A percentile compares a stretch with the other conserved stretches of the same genome.
Evolutionary conservation across 139 green algal genomes (phyloP).

Genomic region (Mychonastes homosphaera): DNA sequence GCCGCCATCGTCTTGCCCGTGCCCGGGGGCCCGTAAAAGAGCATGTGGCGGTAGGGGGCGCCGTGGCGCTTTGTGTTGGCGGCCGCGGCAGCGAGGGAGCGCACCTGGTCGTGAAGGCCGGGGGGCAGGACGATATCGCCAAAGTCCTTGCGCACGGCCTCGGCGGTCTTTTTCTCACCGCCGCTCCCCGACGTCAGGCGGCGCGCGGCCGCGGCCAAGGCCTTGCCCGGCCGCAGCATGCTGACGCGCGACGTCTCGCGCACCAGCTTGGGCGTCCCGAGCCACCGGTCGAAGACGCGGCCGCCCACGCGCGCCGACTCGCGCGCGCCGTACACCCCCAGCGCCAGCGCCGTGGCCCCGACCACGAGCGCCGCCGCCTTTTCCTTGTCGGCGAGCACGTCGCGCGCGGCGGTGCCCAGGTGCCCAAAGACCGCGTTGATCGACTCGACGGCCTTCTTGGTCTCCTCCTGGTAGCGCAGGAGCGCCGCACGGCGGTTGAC

Average conservation of each 20-base stretch:
- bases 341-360: conserved; percentile 61
- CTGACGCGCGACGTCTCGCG: conserved; percentile 51
- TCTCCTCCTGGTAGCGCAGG: conserved; percentile 44
- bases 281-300: conserved; percentile 62
- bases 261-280: conserved; percentile 75
- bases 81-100: conserved; percentile 68
- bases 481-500: conserved; percentile 70
- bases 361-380: conserved; percentile 61
- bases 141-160: conserved; percentile 63
- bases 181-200: background rate
- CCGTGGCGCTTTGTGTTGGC: conserved; percentile 86
- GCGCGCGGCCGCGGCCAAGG: conserved; percentile 3
- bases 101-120: conserved; percentile 74
- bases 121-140: conserved; percentile 78
- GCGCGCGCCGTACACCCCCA: conserved; percentile 73
- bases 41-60: conserved; percentile 93
- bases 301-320: conserved; percentile 69
- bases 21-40: conserved; percentile 70
- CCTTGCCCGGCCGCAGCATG: background rate
- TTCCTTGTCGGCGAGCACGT: conserved; percentile 70
- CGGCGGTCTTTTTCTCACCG: conserved; percentile 9
- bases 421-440: conserved; percentile 82
- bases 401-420: conserved; percentile 46
- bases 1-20: conserved; percentile 97
- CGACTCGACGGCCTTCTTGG: conserved; percentile 48